Conservation (phyloP, 208 protist species). For the Trypanosoma brucei region DNA sequence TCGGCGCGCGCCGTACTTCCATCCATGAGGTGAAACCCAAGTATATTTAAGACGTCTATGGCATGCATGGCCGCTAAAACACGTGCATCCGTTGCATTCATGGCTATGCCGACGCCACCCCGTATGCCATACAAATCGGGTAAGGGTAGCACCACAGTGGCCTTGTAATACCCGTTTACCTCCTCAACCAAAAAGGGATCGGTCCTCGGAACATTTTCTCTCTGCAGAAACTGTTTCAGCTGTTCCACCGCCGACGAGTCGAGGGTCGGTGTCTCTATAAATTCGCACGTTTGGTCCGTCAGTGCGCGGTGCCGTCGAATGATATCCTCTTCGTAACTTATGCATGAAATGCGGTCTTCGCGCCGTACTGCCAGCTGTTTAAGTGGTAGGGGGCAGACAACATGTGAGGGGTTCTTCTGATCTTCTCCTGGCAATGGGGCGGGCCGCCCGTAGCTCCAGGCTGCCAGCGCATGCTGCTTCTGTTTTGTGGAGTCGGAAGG, state of each 20-base stretch:
- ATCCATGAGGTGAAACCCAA: constrained; percentile 34
- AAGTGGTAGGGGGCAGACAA: constrained; percentile 53
- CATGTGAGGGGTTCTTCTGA: constrained; percentile 34
- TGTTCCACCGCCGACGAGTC: constrained; percentile 46
- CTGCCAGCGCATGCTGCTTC: constrained; percentile 62
- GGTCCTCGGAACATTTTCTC: constrained; percentile 25
- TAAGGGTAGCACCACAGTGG: constrained; percentile 78
- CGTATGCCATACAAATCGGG: constrained; percentile 64
- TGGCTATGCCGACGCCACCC: constrained; percentile 74
- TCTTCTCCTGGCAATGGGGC: constrained; percentile 52
- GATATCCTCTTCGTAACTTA: constrained; percentile 59
- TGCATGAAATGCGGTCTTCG: constrained; percentile 16
- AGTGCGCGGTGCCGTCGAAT: constrained; percentile 54
- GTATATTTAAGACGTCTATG: constrained; percentile 56
- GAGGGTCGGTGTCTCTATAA: constrained; percentile 45
- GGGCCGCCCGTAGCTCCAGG: constrained; percentile 70
- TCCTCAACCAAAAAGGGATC: constrained; percentile 65
- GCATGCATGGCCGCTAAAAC: constrained; percentile 82
- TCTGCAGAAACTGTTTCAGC: constrained; percentile 41
- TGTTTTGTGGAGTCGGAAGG: constrained; percentile 50
- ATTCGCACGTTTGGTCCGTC: constrained; percentile 47
- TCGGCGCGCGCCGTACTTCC: constrained; percentile 6
- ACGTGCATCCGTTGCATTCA: constrained; percentile 41
- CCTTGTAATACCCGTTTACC: constrained; percentile 40
- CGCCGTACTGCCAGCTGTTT: constrained; percentile 39